Evolutionary conservation across 1,284 basidiomycete species (phyloP).

Genomic region (Malassezia arunalokei): DNA sequence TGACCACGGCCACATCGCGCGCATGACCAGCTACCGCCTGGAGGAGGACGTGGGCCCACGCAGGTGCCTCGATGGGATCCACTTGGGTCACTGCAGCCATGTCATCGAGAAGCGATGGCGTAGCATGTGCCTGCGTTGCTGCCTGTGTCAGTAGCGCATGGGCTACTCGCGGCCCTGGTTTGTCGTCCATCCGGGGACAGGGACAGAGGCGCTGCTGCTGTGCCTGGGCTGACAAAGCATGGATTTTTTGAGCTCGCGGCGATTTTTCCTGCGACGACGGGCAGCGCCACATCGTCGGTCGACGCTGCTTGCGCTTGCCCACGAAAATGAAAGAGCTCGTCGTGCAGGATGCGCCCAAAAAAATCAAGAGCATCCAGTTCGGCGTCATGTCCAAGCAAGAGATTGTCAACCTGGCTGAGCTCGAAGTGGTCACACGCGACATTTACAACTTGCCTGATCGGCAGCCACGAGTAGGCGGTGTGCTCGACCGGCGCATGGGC

Average conservation of each 20-base stretch:
- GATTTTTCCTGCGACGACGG: too few relatives aligned
- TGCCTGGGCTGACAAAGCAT: too few relatives aligned
- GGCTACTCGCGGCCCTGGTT: too few relatives aligned
- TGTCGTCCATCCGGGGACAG: too few relatives aligned
- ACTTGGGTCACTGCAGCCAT: neutral
- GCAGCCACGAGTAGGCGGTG: constrained; percentile 36
- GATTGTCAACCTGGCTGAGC: constrained; percentile 44
- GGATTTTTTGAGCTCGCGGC: too few relatives aligned
- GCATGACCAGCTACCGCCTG: neutral
- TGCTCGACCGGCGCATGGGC: constrained; percentile 51
- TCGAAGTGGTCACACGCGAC: constrained; percentile 40
- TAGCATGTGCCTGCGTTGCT: neutral
- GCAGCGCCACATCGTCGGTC: too few relatives aligned
- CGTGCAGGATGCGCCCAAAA: constrained; percentile 41
- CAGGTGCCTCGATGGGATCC: neutral
- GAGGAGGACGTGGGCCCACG: neutral
- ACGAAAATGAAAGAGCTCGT: constrained; percentile 42
- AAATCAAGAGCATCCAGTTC: constrained; percentile 47
- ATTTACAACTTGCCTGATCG: constrained; percentile 39
- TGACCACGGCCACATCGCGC: neutral
- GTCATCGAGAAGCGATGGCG: neutral
- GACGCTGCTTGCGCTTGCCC: neutral
- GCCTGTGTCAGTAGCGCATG: neutral
- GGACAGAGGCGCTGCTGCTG: too few relatives aligned
- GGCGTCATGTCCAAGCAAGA: constrained; percentile 46